Evolutionary conservation across 495 filamentous ascomycete species (phyloP).

Genomic region (Xylaria grammica): DNA sequence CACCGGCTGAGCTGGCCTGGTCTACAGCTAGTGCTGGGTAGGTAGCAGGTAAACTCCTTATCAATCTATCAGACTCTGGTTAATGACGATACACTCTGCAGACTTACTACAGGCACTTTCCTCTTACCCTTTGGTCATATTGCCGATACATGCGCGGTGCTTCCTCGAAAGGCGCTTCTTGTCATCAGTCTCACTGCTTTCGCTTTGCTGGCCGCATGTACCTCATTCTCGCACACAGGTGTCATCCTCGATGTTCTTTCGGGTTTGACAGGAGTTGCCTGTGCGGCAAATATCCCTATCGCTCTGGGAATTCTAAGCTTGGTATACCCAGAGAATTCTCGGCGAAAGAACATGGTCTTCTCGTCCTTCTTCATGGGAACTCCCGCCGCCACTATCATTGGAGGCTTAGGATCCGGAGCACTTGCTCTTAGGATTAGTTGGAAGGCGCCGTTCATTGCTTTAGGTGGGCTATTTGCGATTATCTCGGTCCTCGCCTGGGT

Average conservation of each 20-base stretch:
- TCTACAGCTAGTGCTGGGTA: conserved; percentile 62
- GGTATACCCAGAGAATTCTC: conserved; percentile 57
- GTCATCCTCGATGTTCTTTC: conserved; percentile 63
- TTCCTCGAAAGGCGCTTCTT: conserved; percentile 63
- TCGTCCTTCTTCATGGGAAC: conserved; percentile 69
- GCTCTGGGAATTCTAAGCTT: conserved; percentile 65
- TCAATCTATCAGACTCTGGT: conserved; percentile 18
- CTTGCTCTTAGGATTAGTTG: conserved; percentile 60
- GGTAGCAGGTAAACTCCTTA: too few species aligned
- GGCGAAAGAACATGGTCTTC: conserved; percentile 65
- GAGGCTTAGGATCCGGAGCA: conserved; percentile 63
- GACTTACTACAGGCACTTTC: conserved; percentile 63
- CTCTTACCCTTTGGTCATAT: conserved; percentile 67
- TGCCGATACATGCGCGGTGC: conserved; percentile 55
- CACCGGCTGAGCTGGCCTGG: conserved; percentile 66
- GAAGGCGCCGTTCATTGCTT: conserved; percentile 63
- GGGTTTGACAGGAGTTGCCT: conserved; percentile 63
- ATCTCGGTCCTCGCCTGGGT: conserved; percentile 31
- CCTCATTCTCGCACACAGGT: conserved; percentile 59
- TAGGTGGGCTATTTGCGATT: conserved; percentile 55
- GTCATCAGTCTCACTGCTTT: conserved; percentile 61
- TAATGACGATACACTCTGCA: conserved; percentile 13
- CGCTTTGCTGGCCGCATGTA: conserved; percentile 54
- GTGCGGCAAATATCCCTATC: conserved; percentile 63
- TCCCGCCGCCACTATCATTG: conserved; percentile 65